Evolutionary conservation across 441 rosid genomes (phyloP).

Genomic region (Adansonia madagascariensis): DNA sequence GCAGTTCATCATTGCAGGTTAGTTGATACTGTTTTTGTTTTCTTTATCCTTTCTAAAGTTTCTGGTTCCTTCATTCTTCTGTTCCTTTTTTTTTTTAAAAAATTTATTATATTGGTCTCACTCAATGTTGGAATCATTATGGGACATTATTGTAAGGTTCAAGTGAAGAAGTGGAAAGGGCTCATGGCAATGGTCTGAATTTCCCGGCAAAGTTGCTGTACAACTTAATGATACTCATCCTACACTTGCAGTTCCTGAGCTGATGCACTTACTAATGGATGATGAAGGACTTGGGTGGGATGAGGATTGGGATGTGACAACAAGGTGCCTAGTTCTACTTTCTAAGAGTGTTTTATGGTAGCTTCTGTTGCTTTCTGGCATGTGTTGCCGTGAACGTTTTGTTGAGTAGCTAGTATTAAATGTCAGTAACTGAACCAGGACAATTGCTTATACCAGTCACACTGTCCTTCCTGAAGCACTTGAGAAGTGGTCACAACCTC

Average conservation of each 20-base stretch:
- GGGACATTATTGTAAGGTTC: constrained; percentile 91
- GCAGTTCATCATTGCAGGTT: constrained; percentile 99
- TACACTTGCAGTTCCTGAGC: constrained; percentile 96
- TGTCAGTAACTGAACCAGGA: constrained; percentile 51
- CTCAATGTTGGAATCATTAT: constrained; percentile 39
- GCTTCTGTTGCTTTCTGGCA: constrained; percentile 19
- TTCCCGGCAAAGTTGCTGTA: constrained; percentile 88
- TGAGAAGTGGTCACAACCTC: constrained; percentile 96
- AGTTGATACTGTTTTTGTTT: constrained; percentile 32
- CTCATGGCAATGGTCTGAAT: constrained; percentile 78
- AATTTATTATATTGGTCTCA: constrained; percentile 15
- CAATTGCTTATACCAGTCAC: constrained; percentile 94
- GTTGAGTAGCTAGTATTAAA: constrained; percentile 28
- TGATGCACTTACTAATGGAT: constrained; percentile 91
- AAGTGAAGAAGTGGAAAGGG: constrained; percentile 62
- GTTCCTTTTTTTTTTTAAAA: constrained; percentile 1
- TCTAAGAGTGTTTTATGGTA: constrained; percentile 5
- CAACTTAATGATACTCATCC: constrained; percentile 99
- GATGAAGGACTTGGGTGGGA: constrained; percentile 96
- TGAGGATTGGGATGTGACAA: constrained; percentile 93
- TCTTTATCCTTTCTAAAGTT: constrained; percentile 25
- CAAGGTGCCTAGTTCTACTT: constrained; percentile 49
- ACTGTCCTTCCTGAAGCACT: constrained; percentile 99
- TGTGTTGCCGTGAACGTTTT: constrained; percentile 3
- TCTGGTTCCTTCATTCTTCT: constrained; percentile 16